Evolutionary conservation across 177 flowering plant genomes (phyloP), one percentile per base, ranked within the genome.

Genomic region (Vitis hybrid): DNA sequence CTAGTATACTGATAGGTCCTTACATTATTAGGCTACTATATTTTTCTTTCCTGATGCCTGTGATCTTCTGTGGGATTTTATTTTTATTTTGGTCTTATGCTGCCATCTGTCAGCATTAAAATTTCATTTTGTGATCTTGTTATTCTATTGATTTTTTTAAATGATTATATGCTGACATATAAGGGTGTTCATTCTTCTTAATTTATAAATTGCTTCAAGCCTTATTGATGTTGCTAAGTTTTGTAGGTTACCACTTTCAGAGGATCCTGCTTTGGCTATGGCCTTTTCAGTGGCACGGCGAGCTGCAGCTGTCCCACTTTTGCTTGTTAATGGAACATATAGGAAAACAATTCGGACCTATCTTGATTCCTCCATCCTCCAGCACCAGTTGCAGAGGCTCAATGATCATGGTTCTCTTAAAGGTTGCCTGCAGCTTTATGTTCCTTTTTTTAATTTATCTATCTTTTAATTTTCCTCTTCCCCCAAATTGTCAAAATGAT

Each of bases 241-340:
- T 68, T 79, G 39, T 75, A 94, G 98, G 90, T 80, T 94, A 74
- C 71, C 97, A 26, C 94, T 95, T 52, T 91, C 99, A 3, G 97
- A 95, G 73, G 99, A 95, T 78, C 97, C 98, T 82, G 97, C 98
- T 78, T 83, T 95, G 75, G 97, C 98, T 15, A 95, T 95, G 99
- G 98, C 97, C 33, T 95, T 95, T 73, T 89, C 99, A 19, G 97
- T 95, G 64, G 87, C 99, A 70, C 84, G 97, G 31, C 80, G 97
- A 83, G 97, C 97, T 71, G 92, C 98, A 69, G 98, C 97, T 81
- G 96, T 95, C 19, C 98, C 99, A n/a, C 61, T 87, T 26, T 86
- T 95, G 81, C 88, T 95, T 65, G 96, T 93, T 72, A 91, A 95
- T 84, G 99, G 98, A 73, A 95, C 99, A 1, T 93, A 88, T 70